Conservation (phyloP, 1,284 basidiomycete species). For the Cutaneotrichosporon arboriforme region DNA sequence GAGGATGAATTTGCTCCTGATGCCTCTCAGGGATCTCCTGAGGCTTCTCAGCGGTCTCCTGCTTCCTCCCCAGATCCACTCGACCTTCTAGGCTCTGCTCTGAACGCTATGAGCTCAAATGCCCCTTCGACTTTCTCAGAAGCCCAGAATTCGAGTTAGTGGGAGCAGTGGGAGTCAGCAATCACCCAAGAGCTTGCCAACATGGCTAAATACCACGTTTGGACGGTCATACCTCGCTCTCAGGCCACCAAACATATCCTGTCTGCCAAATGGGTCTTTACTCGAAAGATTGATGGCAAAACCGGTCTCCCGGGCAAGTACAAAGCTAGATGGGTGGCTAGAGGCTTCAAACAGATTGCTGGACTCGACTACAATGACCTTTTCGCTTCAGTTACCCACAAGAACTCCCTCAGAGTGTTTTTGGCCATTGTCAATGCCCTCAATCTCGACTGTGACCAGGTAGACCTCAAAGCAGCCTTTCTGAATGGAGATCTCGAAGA, state of each 20-base stretch:
- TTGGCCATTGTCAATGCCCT: slow-evolving; percentile 22
- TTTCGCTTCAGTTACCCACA: slow-evolving; percentile 23
- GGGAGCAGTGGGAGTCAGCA: slow-evolving; percentile 15
- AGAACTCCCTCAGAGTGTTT: slow-evolving; percentile 22
- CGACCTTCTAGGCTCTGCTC: no score
- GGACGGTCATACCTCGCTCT: neutral
- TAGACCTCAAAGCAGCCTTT: slow-evolving; percentile 23
- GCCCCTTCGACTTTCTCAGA: neutral
- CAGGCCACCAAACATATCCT: slow-evolving; percentile 1
- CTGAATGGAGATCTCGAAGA: neutral
- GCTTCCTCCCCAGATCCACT: no score
- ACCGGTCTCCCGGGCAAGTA: slow-evolving; percentile 11
- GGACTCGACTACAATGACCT: slow-evolving; percentile 24
- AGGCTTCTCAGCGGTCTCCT: no score
- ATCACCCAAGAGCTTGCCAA: slow-evolving; percentile 17
- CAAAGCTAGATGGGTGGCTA: slow-evolving; percentile 18
- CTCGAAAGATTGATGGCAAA: slow-evolving; percentile 15
- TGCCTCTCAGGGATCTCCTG: no score
- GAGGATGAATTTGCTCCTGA: no score
- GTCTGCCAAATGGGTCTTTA: slow-evolving; percentile 8
- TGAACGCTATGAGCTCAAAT: neutral
- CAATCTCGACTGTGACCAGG: slow-evolving; percentile 25
- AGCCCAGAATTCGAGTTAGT: neutral
- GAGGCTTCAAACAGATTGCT: slow-evolving; percentile 12
- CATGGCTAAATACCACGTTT: slow-evolving; percentile 24